Evolutionary conservation across 2,329 filamentous ascomycete genomes (phyloP), one percentile per base, ranked within the genome.

Genomic region (Davidsoniella australis): DNA sequence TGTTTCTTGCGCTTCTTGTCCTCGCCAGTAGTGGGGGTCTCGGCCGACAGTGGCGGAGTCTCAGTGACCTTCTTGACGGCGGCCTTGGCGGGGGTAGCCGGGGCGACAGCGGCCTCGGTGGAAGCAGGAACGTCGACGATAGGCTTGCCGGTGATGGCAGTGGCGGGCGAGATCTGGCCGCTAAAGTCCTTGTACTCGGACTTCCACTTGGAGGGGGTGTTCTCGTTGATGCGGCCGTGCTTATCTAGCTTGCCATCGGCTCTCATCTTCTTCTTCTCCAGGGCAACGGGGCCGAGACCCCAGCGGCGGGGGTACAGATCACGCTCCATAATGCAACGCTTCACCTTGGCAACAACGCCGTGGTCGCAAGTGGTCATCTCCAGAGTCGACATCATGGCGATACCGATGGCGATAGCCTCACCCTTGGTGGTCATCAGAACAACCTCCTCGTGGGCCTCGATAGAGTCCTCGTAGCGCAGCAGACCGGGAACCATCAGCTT

Each of bases 181-280:
- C 75, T 80, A 70, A 80, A 94, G 70, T 96, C 91, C 68, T 87
- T 89, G 75, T 98, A 98, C 57, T 85, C 83, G 37, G 76, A 68
- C 58, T 84, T 87, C 91, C 91, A 98, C 68, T 91, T 85, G 59
- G 87, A 79, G 23, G 91, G 91, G 4, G 91, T 98, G 56, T 80
- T 78, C 64, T 95, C 89, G 66, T 96, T 98, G 59, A 84, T 67
- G 52, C 88, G 82, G 57, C 91, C 91, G 59, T 79, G 96, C 80
- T 98, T 98, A 73, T 98, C 91, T 53, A 98, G 82, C 70, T 95
- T 94, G 66, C 91, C 91, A 58, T 86, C 84, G 48, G 88, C 85
- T 79, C 96, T 96, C 73, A 98, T 80, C 78, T 96, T 95, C 83
- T 98, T 98, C 80, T 98, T 98, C 75, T 96, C 87, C 45, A 82